Evolutionary conservation across 192 early-diverging fungal species (phyloP).

Genomic region (Chytriomyces sp.): DNA sequence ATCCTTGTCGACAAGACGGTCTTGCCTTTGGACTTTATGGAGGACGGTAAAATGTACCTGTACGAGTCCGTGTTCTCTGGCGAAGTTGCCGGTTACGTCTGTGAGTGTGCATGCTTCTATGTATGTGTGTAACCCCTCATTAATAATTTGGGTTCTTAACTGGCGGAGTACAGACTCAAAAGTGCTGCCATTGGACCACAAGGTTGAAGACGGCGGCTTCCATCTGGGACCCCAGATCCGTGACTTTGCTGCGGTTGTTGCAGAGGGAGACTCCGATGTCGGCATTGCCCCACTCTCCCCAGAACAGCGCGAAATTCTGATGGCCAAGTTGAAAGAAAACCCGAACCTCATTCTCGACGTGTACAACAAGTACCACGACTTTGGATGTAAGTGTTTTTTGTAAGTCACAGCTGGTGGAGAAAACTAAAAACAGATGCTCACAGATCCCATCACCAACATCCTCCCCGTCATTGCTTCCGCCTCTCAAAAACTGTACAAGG

Average conservation of each 20-base stretch:
- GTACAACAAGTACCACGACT: slow-evolving; percentile 41
- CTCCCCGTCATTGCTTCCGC: slow-evolving; percentile 40
- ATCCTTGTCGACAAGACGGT: slow-evolving; percentile 44
- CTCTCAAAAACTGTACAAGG: slow-evolving; percentile 31
- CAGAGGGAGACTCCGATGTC: slow-evolving; percentile 38
- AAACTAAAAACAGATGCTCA: neutral
- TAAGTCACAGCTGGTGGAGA: neutral
- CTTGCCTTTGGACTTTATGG: slow-evolving; percentile 44
- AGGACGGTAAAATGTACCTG: slow-evolving; percentile 43
- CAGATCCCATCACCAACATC: slow-evolving; percentile 37
- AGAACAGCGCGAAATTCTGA: slow-evolving; percentile 20
- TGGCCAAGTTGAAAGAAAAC: slow-evolving; percentile 3
- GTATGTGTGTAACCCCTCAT: neutral
- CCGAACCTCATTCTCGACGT: slow-evolving; percentile 29
- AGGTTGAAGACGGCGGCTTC: slow-evolving; percentile 19
- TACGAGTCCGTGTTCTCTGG: slow-evolving; percentile 46
- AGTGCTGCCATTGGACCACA: slow-evolving; percentile 36
- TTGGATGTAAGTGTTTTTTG: slow-evolving; percentile 24
- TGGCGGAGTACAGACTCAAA: slow-evolving; percentile 17
- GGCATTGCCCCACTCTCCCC: slow-evolving; percentile 33
- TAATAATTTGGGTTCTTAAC: neutral
- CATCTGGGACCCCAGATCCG: slow-evolving; percentile 44
- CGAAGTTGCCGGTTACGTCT: slow-evolving; percentile 41
- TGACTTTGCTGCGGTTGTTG: slow-evolving; percentile 39
- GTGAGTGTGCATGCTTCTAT: slow-evolving; percentile 16